Base-by-base conservation (phyloP, 2,329 filamentous ascomycete species). In the Arachnopeziza araneosa region DNA sequence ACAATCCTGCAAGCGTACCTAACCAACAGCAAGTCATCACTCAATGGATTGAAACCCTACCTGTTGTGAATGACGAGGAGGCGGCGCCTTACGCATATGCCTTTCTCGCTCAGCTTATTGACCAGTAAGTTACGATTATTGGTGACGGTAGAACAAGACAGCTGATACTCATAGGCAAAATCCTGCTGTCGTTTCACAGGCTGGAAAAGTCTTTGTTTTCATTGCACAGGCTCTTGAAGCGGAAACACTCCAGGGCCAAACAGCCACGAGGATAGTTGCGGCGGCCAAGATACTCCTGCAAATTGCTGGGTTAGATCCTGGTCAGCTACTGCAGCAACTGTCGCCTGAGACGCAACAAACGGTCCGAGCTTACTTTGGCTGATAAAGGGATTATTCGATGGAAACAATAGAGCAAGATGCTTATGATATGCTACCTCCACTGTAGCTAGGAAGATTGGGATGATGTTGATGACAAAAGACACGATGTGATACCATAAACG, bases 31-130 rank as follows among this genome's bases (percentile, higher is more conserved):
- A 89, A 48, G 82, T 97, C 24, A 86, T 91, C 50, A 78, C 80
- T n/a, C 88, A 89, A 72, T 99, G 95, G 95, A 78, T 99, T 54
- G 87, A 91, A 66, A 97, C 93, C 0, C 79, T 99, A 44, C 95
- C 95, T 0, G 89, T 99, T 56, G 87, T 88, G 19, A 97, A 96
- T 71, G 95, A 99, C 67, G 95, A 99, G 74, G 95, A 99, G 77
- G 95, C 95, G 3, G 95, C 95, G 22, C 95, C 95, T 17, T 98
- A 96, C 74, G 93, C 93, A 1, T 99, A 99, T 73, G 87, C 88
- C 52, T 99, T 96, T 77, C 79, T 99, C 60, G 87, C 90, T 14
- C 88, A 96, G 73, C 77, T 99, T 64, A 97, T 98, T 73, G 89
- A 96, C 67, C 89, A 96, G 95, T 97, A 85, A 84, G 92, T 87